phyloP scores from a whole-genome alignment of 176 grass and related monocot species.

The Triticum urartu region DNA sequence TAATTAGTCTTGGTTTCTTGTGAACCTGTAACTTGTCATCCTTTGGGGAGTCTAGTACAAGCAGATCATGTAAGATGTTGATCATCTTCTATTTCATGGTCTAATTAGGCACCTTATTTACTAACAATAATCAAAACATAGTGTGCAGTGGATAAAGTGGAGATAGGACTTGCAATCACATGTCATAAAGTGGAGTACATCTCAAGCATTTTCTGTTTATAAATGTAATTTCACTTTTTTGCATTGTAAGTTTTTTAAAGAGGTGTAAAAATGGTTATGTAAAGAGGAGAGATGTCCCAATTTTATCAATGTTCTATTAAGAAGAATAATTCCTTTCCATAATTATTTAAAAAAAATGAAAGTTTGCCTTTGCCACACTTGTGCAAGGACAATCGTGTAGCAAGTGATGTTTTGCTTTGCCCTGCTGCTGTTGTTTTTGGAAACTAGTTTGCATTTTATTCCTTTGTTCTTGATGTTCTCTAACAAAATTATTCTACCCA shows the following conservation, averaged over 20 bases:
- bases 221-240: slow-evolving; percentile 9
- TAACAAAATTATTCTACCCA: background rate
- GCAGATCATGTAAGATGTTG: background rate
- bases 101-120: background rate
- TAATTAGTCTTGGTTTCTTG: background rate
- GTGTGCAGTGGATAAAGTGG: slow-evolving; percentile 1
- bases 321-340: background rate
- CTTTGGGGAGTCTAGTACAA: slow-evolving; percentile 5
- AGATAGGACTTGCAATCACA: background rate
- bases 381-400: background rate
- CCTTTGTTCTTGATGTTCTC: background rate
- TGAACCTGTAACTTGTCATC: slow-evolving; percentile 3
- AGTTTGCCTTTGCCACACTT: background rate
- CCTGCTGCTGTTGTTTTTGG: background rate
- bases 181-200: background rate
- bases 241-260: background rate
- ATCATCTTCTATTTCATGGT: background rate
- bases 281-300: background rate
- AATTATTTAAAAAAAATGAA: background rate
- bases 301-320: background rate
- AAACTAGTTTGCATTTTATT: background rate
- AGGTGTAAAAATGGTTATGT: background rate
- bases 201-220: background rate
- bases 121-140: background rate
- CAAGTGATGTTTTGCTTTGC: background rate